phyloP scores from a whole-genome alignment of 768 basidiomycete species.

The Tephrocybe sp. region DNA sequence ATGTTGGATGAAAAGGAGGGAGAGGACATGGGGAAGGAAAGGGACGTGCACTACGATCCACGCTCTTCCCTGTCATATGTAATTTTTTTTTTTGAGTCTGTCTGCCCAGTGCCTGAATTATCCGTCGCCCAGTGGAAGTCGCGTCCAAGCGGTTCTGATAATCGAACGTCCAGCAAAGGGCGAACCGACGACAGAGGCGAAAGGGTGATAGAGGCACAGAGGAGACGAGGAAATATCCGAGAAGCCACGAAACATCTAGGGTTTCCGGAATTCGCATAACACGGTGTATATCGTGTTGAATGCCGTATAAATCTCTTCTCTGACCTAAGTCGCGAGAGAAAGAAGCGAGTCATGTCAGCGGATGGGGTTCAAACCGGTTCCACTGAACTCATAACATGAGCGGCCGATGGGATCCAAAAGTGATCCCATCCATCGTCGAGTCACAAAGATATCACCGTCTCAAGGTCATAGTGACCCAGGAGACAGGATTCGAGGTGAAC shows the following conservation, averaged over 20 bases:
- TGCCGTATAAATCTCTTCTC: conserved; percentile 99
- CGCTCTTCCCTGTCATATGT: conserved; percentile 29
- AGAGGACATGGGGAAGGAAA: conserved; percentile 28
- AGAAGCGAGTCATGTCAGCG: conserved; percentile 43
- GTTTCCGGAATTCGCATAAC: conserved; percentile 92
- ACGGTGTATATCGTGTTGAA: conserved; percentile 99
- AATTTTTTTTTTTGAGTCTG: conserved; percentile 24
- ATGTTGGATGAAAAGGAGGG: conserved; percentile 20
- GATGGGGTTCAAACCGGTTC: conserved; percentile 44
- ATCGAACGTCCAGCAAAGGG: conserved; percentile 5
- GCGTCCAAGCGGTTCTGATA: background rate
- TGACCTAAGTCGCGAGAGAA: conserved; percentile 62
- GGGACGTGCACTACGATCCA: conserved; percentile 51
- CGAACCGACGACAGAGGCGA: conserved; percentile 19
- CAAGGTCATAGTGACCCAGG: conserved; percentile 3
- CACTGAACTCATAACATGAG: conserved; percentile 32
- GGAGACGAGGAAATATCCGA: conserved; percentile 4
- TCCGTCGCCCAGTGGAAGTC: conserved; percentile 1
- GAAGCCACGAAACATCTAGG: conserved; percentile 37
- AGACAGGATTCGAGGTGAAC: conserved; percentile 9
- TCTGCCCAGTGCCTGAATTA: conserved; percentile 4
- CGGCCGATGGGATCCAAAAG: conserved; percentile 29
- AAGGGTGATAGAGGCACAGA: conserved; percentile 4
- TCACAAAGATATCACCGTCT: conserved; percentile 8
- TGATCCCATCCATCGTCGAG: conserved; percentile 16